These are phyloP conservation scores for Suillus plorans DNA, from an alignment of 768 basidiomycete genomes.

Conservation along the genomic window DNA sequence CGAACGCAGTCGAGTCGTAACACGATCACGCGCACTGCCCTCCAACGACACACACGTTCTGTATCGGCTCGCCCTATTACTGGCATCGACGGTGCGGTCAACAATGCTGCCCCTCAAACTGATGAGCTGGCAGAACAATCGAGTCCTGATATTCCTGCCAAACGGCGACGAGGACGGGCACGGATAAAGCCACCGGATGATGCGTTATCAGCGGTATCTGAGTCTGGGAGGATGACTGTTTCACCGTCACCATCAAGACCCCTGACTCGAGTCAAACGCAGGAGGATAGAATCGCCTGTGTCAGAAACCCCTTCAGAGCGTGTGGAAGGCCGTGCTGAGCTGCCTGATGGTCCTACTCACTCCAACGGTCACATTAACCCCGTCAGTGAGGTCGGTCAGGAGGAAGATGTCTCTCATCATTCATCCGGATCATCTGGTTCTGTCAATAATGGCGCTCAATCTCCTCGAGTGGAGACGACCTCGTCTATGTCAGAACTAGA, in stretches of 20 bases:
- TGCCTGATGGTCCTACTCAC: slow-evolving; percentile 3
- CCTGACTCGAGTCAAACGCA: slow-evolving; percentile 42
- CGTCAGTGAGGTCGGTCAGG: slow-evolving; percentile 17
- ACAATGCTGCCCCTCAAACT: slow-evolving; percentile 11
- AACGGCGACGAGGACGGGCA: slow-evolving; percentile 35
- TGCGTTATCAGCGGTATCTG: not conserved
- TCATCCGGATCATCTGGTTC: not conserved
- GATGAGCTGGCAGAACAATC: slow-evolving; percentile 7
- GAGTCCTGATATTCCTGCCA: slow-evolving; percentile 17
- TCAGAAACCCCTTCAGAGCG: slow-evolving; percentile 11
- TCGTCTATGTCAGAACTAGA: slow-evolving; percentile 4
- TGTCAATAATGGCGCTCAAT: not conserved
- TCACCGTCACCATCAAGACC: slow-evolving; percentile 17
- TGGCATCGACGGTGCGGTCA: slow-evolving; percentile 12
- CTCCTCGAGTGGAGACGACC: not conserved
- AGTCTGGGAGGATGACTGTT: slow-evolving; percentile 6
- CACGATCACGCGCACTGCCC: not conserved
- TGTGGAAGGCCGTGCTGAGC: slow-evolving; percentile 9
- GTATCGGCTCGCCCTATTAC: slow-evolving; percentile 18
- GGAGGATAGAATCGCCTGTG: slow-evolving; percentile 42
- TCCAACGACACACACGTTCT: slow-evolving; percentile 15
- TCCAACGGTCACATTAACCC: slow-evolving; percentile 12
- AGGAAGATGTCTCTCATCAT: slow-evolving; percentile 3
- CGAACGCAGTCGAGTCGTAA: slow-evolving; percentile 14
- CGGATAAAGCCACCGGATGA: slow-evolving; percentile 20